phyloP scores from a whole-genome alignment of 2,329 filamentous ascomycete species.

The Scedosporium dehoogii region DNA sequence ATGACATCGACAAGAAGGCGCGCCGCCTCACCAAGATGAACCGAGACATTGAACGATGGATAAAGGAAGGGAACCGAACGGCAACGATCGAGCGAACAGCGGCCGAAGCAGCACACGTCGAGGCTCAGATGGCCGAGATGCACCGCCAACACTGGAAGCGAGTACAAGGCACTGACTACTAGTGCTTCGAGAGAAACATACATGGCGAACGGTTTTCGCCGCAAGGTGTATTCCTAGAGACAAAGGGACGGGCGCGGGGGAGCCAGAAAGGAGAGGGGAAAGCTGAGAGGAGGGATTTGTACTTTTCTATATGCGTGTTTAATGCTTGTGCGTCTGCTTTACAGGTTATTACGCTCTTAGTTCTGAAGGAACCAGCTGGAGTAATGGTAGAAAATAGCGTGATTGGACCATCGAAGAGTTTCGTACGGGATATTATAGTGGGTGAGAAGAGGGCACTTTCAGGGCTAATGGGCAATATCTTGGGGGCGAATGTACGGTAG shows the following conservation, averaged over 20 bases:
- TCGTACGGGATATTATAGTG: background rate
- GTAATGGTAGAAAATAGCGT: background rate
- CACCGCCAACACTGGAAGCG: conserved; percentile 22
- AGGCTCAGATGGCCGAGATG: conserved; percentile 46
- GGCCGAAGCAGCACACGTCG: conserved; percentile 57
- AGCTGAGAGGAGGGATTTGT: background rate
- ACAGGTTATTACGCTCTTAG: too few relatives aligned
- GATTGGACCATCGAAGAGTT: background rate
- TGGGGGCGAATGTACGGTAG: background rate
- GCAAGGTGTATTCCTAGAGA: background rate
- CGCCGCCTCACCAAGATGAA: conserved; percentile 65
- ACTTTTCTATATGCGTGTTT: background rate
- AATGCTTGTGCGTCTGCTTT: too few relatives aligned
- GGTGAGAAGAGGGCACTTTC: background rate
- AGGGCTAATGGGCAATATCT: background rate
- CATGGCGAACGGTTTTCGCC: background rate
- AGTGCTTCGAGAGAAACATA: background rate
- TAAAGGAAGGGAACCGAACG: conserved; percentile 60
- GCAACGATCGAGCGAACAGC: conserved; percentile 65
- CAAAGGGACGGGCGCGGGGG: background rate
- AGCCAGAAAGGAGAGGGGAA: background rate
- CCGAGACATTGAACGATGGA: conserved; percentile 68
- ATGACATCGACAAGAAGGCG: conserved; percentile 79
- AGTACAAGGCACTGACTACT: background rate
- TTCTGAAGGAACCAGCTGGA: too few relatives aligned